Base-by-base conservation (phyloP, 208 protist genomes). In the Trypanosoma scelopori region DNA sequence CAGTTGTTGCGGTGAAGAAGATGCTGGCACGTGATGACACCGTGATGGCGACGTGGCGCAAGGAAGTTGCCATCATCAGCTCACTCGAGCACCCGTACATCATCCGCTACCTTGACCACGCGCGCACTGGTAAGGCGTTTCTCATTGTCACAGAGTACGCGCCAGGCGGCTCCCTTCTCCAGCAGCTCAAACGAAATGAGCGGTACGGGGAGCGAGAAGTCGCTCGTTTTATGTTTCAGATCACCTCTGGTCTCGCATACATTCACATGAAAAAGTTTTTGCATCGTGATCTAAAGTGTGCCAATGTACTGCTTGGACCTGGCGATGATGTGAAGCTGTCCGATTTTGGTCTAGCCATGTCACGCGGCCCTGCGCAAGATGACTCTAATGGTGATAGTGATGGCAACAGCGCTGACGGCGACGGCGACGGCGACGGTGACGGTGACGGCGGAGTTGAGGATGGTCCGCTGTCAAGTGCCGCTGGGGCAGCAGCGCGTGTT, bases 281-380 rank as follows among this genome's bases (percentile, higher is more conserved):
- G 5, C 92, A 97, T 74, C 80, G 96, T 18, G 92, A 95, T 63
- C 56, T 97, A n/a, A 97, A 97, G 58, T 79, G 83, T 37, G 85
- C 89, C 23, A 97, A 97, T 65, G 56, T 95, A 5, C 73, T 96
- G 11, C 65, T 96, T 48, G 82, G 85, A 9, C 25, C 68, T 23
- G 69, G 77, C 12, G 58, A 62, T 23, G 42, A 75, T 51, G 77
- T 95, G 50, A 97, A 96, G 74, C 59, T 97, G 11, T 89, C 85
- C 0, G 93, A 97, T 67, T 96, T 97, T 69, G 93, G 91, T 20
- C 78, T 97, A 1, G 86, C 85, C 16, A 60, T 77, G 46, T 23
- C 56, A 7, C 55, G 45, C 27, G 23, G 51, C 13, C 13, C 49
- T 27, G 47, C 56, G 27, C 30, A 43, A 0, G 50, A 37, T 16